Evolutionary conservation across 2,329 filamentous ascomycete genomes (phyloP).

Genomic region (Penicillium sp.): DNA sequence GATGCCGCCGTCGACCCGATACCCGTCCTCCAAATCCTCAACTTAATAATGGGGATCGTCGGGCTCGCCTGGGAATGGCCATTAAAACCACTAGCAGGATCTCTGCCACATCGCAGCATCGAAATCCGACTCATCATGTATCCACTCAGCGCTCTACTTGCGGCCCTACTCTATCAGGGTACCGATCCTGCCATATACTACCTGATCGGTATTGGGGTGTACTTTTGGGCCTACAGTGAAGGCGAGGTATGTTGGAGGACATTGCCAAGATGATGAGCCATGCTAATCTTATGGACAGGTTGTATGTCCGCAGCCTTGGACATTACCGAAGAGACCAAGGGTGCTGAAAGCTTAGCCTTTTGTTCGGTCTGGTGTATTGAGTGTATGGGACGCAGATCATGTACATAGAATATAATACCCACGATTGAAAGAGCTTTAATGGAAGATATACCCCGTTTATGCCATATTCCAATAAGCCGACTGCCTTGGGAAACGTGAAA

Average conservation of each 20-base stretch:
- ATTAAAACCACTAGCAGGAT: conserved; percentile 69
- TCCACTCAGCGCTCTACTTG: conserved; percentile 69
- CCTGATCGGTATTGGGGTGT: conserved; percentile 74
- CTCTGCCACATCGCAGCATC: conserved; percentile 76
- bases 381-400: conserved; percentile 15
- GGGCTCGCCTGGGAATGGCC: conserved; percentile 91
- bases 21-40: conserved; percentile 86
- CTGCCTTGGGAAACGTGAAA: neutral
- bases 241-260: conserved; percentile 67
- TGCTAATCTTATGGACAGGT: conserved; percentile 45
- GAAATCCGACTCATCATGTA: conserved; percentile 78
- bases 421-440: neutral
- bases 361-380: conserved; percentile 8
- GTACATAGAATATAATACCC: conserved; percentile 8
- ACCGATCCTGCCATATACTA: conserved; percentile 94
- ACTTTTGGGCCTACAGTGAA: conserved; percentile 96
- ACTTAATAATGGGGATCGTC: conserved; percentile 73
- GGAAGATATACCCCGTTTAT: neutral
- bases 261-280: neutral
- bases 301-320: conserved; percentile 66
- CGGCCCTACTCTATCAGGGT: conserved; percentile 80
- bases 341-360: conserved; percentile 27
- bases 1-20: conserved; percentile 79
- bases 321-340: conserved; percentile 54
- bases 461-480: neutral